phyloP scores from a whole-genome alignment of 2,329 filamentous ascomycete genomes.

The Colletotrichum falcatum region DNA sequence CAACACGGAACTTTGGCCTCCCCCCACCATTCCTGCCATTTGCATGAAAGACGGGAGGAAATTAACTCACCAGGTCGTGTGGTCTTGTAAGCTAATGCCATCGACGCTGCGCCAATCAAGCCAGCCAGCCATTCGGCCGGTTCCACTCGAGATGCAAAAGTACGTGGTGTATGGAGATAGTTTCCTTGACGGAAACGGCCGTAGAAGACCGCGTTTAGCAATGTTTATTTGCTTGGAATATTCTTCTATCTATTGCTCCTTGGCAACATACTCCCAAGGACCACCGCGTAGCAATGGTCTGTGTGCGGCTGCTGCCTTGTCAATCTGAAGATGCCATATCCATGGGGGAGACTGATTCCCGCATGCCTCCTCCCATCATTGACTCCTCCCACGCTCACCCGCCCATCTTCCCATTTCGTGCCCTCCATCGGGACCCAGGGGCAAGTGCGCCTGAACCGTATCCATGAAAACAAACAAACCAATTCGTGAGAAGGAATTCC shows the following conservation, averaged over 20 bases:
- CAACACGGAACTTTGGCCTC: neutral
- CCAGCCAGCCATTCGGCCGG: neutral
- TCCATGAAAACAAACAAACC: slow-evolving; percentile 28
- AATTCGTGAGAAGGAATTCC: slow-evolving; percentile 35
- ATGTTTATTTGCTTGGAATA: neutral
- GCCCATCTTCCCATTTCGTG: neutral
- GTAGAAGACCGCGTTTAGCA: slow-evolving; percentile 1
- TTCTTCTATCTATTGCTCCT: neutral
- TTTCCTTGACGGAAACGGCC: neutral
- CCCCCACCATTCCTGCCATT: neutral
- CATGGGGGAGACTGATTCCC: neutral
- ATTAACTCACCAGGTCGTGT: neutral
- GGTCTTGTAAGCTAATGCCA: neutral
- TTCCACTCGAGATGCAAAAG: neutral
- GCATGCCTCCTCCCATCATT: neutral
- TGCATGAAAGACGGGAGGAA: neutral
- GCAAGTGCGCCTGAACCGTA: slow-evolving; percentile 21
- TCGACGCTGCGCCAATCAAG: neutral
- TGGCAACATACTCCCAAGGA: neutral
- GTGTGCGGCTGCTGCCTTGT: neutral
- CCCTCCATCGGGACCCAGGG: slow-evolving; percentile 1
- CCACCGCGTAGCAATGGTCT: neutral
- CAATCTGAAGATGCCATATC: neutral
- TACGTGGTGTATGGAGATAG: too few relatives aligned
- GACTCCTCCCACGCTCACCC: neutral